These are phyloP conservation scores for Aspergillus sp. DNA, from an alignment of 2,329 filamentous ascomycete genomes.

Conservation along the genomic window DNA sequence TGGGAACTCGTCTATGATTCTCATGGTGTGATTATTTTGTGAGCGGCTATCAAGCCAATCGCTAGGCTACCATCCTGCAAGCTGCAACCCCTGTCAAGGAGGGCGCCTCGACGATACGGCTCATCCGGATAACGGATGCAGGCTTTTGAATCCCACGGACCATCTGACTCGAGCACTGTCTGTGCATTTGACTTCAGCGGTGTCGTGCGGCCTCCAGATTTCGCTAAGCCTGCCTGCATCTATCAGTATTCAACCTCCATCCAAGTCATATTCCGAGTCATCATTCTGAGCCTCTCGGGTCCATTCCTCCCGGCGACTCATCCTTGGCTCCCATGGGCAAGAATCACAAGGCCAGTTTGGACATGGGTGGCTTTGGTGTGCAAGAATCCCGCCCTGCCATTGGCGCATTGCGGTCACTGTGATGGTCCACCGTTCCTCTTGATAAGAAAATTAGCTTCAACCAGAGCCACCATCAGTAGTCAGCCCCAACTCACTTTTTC, in stretches of 20 bases:
- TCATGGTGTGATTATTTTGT: background rate
- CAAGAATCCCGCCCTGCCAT: background rate
- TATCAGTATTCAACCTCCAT: background rate
- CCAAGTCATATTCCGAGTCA: background rate
- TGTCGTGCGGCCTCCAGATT: slow-evolving; percentile 4
- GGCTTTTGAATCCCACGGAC: slow-evolving; percentile 6
- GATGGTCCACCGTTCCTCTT: slow-evolving; percentile 12
- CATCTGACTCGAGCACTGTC: slow-evolving; percentile 3
- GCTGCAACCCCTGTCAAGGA: background rate
- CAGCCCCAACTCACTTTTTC: background rate
- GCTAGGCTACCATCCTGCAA: background rate
- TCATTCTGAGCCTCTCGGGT: slow-evolving; percentile 1
- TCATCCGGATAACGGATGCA: background rate
- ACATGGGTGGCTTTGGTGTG: slow-evolving; percentile 1
- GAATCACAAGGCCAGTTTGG: background rate
- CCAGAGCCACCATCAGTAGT: background rate
- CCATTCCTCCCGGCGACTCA: background rate
- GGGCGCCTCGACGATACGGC: background rate
- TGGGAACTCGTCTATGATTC: background rate
- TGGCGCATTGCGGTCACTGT: background rate
- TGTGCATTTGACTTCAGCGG: slow-evolving; percentile 6
- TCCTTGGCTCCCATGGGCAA: background rate
- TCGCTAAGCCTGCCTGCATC: background rate
- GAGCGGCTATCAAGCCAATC: slow-evolving; percentile 2
- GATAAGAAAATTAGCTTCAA: slow-evolving; percentile 1